Percentiles rank a stretch among this genome's conserved stretches.
These are phyloP conservation scores for Mentha longifolia DNA, from an alignment of 257 asterid species.

Conservation along the genomic window DNA sequence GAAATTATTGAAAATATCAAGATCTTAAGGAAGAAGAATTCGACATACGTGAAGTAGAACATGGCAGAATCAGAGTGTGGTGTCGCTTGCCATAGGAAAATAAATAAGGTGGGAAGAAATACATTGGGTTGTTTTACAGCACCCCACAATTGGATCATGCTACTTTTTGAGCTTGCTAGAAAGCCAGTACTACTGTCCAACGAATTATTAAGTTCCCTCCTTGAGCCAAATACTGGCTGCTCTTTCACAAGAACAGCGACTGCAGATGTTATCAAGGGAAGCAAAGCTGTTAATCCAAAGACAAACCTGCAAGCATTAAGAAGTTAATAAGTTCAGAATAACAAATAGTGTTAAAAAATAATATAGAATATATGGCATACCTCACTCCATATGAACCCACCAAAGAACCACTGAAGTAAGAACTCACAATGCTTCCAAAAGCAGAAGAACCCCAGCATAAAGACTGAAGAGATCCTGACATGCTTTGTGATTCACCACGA, in stretches of 20 bases:
- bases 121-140: conserved; percentile 75
- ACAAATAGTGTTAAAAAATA: neutral
- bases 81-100: conserved; percentile 90
- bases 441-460: conserved; percentile 97
- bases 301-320: conserved; percentile 65
- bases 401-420: conserved; percentile 90
- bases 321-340: conserved; percentile 26
- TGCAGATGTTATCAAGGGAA: conserved; percentile 87
- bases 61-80: conserved; percentile 94
- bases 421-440: conserved; percentile 81
- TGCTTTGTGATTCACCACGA: conserved; percentile 96
- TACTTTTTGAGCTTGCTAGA: conserved; percentile 60
- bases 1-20: conserved; percentile 14
- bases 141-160: conserved; percentile 66
- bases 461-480: conserved; percentile 95
- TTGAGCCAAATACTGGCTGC: conserved; percentile 56
- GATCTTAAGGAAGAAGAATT: conserved; percentile 21
- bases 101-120: conserved; percentile 80
- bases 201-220: conserved; percentile 41
- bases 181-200: conserved; percentile 47
- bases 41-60: conserved; percentile 88
- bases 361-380: conserved; percentile 40
- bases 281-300: conserved; percentile 85
- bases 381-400: conserved; percentile 90
- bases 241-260: conserved; percentile 89